phyloP scores from a whole-genome alignment of 257 asterid genomes.

The Nicotiana undulata region DNA sequence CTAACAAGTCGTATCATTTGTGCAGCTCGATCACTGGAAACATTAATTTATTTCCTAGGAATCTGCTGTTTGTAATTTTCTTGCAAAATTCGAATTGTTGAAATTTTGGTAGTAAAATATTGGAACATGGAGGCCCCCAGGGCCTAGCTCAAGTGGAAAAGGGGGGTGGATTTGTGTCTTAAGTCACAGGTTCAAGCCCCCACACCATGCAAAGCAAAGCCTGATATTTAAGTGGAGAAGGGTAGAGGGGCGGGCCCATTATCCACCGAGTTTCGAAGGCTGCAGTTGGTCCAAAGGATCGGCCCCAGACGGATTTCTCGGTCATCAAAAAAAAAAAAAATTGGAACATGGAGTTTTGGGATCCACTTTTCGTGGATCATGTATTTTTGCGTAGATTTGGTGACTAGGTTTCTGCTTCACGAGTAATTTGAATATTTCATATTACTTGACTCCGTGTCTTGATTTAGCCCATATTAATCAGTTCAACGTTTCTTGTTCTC shows the following conservation, averaged over 20 bases:
- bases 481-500: constrained; percentile 1
- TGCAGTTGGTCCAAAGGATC: too few species aligned
- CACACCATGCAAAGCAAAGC: too few species aligned
- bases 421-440: background rate
- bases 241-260: too few species aligned
- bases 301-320: too few species aligned
- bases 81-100: background rate
- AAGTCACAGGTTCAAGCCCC: too few species aligned
- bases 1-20: background rate
- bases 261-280: too few species aligned
- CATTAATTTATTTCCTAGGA: background rate
- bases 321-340: too few species aligned
- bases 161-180: too few species aligned
- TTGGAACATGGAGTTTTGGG: background rate
- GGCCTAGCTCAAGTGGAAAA: too few species aligned
- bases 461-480: background rate
- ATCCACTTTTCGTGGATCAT: background rate
- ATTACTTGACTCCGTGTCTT: background rate
- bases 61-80: background rate
- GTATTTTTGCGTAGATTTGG: background rate
- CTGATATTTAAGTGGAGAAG: too few species aligned
- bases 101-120: background rate
- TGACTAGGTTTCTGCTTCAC: background rate
- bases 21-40: background rate
- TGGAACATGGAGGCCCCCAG: background rate